A percentile compares a stretch with the other conserved stretches of the same genome.
Evolutionary conservation across 2,329 filamentous ascomycete species (phyloP).

Genomic region (Fusarium subglutinans): DNA sequence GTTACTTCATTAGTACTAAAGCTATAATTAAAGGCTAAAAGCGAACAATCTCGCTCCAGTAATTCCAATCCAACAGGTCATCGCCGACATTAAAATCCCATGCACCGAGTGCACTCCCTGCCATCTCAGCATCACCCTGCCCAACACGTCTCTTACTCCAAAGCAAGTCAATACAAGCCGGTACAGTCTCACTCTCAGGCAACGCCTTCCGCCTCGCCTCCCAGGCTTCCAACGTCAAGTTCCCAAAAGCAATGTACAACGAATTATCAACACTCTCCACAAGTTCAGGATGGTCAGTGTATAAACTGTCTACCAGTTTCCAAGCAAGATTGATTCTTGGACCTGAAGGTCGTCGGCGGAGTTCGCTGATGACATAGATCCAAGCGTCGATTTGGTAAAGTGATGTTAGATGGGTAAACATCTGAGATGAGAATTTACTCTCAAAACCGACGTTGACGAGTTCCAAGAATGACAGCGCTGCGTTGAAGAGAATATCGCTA

Average conservation of each 20-base stretch:
- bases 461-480: constrained; percentile 39
- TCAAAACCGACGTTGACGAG: constrained; percentile 26
- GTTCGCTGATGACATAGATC: constrained; percentile 46
- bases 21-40: not conserved
- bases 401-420: constrained; percentile 43
- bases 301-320: constrained; percentile 41
- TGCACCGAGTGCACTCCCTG: not conserved
- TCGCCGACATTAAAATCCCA: constrained; percentile 1
- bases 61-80: constrained; percentile 31
- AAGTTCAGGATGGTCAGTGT: constrained; percentile 34
- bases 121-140: not conserved
- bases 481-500: constrained; percentile 38
- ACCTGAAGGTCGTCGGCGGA: constrained; percentile 33
- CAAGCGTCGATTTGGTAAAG: constrained; percentile 44
- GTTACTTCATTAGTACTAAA: accelerated
- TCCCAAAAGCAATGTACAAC: constrained; percentile 15
- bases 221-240: constrained; percentile 37
- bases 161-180: constrained; percentile 18
- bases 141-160: not conserved
- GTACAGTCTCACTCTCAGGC: not conserved
- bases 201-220: constrained; percentile 20
- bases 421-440: constrained; percentile 43
- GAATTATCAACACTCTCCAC: not conserved
- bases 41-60: constrained; percentile 34
- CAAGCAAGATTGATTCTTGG: constrained; percentile 38